phyloP scores from a whole-genome alignment of 2,329 filamentous ascomycete genomes.

The Fusarium haematococcum region DNA sequence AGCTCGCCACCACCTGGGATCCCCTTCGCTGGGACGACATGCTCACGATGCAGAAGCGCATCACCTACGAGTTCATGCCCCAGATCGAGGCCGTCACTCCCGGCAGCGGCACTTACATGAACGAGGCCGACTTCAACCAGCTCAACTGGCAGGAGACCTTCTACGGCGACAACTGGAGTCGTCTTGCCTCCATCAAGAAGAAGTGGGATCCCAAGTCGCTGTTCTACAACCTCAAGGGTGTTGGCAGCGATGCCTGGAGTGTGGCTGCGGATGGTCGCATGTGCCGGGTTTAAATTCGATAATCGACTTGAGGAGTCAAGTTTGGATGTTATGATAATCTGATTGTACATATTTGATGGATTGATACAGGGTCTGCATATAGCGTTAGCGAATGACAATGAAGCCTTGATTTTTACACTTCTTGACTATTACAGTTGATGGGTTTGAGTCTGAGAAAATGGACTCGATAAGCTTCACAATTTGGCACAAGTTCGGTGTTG shows the following conservation, averaged over 20 bases:
- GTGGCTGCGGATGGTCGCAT: constrained; percentile 31
- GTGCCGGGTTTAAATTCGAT: constrained; percentile 38
- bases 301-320: background rate
- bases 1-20: constrained; percentile 45
- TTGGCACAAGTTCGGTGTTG: background rate
- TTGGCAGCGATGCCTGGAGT: constrained; percentile 64
- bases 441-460: background rate
- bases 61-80: constrained; percentile 46
- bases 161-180: constrained; percentile 60
- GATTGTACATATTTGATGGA: constrained; percentile 2
- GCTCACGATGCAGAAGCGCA: constrained; percentile 46
- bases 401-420: background rate
- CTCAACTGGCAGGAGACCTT: constrained; percentile 58
- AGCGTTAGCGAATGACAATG: background rate
- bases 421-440: background rate
- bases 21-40: constrained; percentile 46
- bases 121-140: constrained; percentile 63
- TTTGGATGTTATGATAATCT: background rate
- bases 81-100: constrained; percentile 52
- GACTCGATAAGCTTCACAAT: background rate
- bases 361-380: background rate
- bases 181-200: constrained; percentile 59
- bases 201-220: constrained; percentile 61
- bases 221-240: constrained; percentile 60
- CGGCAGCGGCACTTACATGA: constrained; percentile 60